Evolutionary conservation across 192 early-diverging fungal genomes (phyloP).

Genomic region (Dispira parvispora): DNA sequence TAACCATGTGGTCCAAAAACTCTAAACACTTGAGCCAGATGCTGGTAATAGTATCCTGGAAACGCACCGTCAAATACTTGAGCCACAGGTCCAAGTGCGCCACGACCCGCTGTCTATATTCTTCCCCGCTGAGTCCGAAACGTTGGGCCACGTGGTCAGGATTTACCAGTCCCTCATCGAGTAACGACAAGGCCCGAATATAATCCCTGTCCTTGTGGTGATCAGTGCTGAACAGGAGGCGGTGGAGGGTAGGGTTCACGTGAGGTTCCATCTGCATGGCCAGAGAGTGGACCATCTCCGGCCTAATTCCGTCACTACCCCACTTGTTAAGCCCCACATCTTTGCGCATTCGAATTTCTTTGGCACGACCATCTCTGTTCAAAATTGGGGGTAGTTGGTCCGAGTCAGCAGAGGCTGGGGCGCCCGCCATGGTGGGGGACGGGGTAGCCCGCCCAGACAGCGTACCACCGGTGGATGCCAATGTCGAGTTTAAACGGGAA

Average conservation of each 20-base stretch:
- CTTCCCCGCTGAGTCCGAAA: slow-evolving; percentile 23
- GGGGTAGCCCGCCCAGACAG: neutral
- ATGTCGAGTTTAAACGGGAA: neutral
- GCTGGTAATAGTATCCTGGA: slow-evolving; percentile 84
- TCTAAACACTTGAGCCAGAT: slow-evolving; percentile 75
- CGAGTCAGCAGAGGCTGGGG: slow-evolving; percentile 7
- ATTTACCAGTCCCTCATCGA: slow-evolving; percentile 48
- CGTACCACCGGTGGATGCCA: neutral
- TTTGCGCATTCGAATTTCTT: slow-evolving; percentile 48
- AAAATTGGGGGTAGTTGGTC: slow-evolving; percentile 32
- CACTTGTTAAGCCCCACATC: slow-evolving; percentile 54
- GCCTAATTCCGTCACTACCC: slow-evolving; percentile 45
- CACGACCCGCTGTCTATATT: slow-evolving; percentile 41
- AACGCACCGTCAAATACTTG: slow-evolving; percentile 74
- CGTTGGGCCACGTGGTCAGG: slow-evolving; percentile 18
- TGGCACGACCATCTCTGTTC: slow-evolving; percentile 41
- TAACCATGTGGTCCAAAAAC: slow-evolving; percentile 53
- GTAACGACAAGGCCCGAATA: slow-evolving; percentile 39
- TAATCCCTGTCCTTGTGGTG: slow-evolving; percentile 80
- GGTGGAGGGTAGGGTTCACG: slow-evolving; percentile 36
- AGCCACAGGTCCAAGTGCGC: slow-evolving; percentile 65
- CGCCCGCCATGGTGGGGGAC: slow-evolving; percentile 7
- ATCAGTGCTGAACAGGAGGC: slow-evolving; percentile 54
- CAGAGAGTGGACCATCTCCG: slow-evolving; percentile 43
- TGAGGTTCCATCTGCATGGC: slow-evolving; percentile 40